Percentiles rank a stretch among this genome's conserved stretches.
These are phyloP conservation scores for Ustilago curta DNA, from an alignment of 1,284 basidiomycete genomes.

Conservation along the genomic window DNA sequence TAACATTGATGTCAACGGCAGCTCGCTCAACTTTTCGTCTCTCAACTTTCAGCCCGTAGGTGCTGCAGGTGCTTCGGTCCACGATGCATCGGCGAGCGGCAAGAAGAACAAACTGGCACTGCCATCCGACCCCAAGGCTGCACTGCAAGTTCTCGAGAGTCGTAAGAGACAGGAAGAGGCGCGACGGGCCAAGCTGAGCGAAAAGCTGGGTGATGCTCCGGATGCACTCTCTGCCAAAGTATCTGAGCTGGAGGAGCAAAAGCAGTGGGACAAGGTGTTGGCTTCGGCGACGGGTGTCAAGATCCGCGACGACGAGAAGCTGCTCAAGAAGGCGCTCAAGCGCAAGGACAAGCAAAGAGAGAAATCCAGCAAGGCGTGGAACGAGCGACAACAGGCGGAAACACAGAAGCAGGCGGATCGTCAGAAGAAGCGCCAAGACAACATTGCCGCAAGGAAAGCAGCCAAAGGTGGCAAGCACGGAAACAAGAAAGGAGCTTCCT, in stretches of 20 bases:
- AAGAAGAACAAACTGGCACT: constrained; percentile 62
- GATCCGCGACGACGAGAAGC: constrained; percentile 65
- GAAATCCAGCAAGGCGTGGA: constrained; percentile 64
- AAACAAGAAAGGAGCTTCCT: constrained; percentile 34
- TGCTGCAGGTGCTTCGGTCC: constrained; percentile 30
- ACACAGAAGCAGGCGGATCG: constrained; percentile 57
- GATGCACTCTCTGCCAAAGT: constrained; percentile 50
- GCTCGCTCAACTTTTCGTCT: constrained; percentile 51
- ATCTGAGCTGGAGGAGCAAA: constrained; percentile 44
- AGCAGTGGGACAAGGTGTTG: constrained; percentile 64
- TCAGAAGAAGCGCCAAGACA: constrained; percentile 65
- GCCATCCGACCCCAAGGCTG: constrained; percentile 65
- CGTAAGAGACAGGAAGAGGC: constrained; percentile 59
- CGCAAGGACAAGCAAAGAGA: constrained; percentile 63
- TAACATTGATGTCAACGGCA: constrained; percentile 36
- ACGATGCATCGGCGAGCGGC: constrained; percentile 19
- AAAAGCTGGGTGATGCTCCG: constrained; percentile 46
- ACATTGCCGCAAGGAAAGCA: constrained; percentile 58
- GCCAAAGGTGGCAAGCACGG: constrained; percentile 48
- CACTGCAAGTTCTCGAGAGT: constrained; percentile 62
- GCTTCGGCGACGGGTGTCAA: constrained; percentile 64
- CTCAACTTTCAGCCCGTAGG: constrained; percentile 52
- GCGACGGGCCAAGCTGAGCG: constrained; percentile 42
- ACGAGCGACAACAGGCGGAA: constrained; percentile 55
- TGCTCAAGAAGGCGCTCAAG: constrained; percentile 65